A percentile compares a stretch with the other conserved stretches of the same genome.
Evolutionary conservation across 306 rosid species (phyloP).

Genomic region (Vigna hirtella): DNA sequence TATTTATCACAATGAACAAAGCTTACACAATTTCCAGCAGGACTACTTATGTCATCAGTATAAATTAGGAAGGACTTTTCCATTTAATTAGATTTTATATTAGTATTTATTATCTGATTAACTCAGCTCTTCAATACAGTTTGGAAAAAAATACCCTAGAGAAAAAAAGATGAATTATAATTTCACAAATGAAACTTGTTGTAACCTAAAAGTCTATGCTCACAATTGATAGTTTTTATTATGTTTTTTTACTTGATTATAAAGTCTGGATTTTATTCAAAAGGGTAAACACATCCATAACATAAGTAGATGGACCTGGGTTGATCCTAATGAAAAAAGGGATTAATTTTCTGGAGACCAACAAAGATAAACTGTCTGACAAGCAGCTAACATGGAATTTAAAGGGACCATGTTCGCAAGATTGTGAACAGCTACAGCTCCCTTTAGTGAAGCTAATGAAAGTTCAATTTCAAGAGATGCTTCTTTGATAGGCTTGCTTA

Average conservation of each 20-base stretch:
- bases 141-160: conserved; percentile 14
- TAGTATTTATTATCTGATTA: conserved; percentile 10
- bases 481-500: conserved; percentile 18
- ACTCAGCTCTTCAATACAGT: not conserved
- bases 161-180: not conserved
- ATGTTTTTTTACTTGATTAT: conserved; percentile 15
- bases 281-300: not conserved
- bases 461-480: conserved; percentile 12
- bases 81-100: conserved; percentile 3
- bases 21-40: conserved; percentile 5
- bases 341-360: not conserved
- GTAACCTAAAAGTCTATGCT: conserved; percentile 15
- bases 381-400: conserved; percentile 3
- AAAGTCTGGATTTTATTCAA: not conserved
- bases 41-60: not conserved
- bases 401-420: conserved; percentile 5
- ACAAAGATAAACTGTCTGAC: conserved; percentile 17
- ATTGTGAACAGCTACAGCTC: conserved; percentile 20
- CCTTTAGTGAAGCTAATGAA: conserved; percentile 14
- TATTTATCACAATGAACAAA: conserved; percentile 38
- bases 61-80: not conserved
- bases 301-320: conserved; percentile 5
- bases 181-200: conserved; percentile 1
- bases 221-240: conserved; percentile 22
- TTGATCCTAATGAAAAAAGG: not conserved